Evolutionary conservation across 345 rosid genomes (phyloP), one percentile per base, ranked within the genome.

Genomic region (Schrenkiella parvula): DNA sequence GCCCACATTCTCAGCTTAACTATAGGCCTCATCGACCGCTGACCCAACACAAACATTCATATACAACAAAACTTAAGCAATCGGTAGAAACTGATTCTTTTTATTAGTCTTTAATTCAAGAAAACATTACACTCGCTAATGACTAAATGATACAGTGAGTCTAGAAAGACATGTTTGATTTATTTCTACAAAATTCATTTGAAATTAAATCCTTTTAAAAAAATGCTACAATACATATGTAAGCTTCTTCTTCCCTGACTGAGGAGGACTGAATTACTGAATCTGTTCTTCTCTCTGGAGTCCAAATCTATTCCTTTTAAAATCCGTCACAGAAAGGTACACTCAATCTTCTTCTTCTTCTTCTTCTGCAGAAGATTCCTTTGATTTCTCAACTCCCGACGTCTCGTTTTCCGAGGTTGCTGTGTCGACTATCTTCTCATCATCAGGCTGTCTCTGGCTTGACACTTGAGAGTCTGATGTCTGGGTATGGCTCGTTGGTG

Each of bases 291-390:
- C 63, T 19, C 39, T 42, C 31, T 14, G 15, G 31, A 8, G 12
- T 65, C 70, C 5, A n/a, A 9, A n/a, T 48, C 3, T 22, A 34
- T 22, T 35, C 58, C 35, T 38, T 13, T 13, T 15, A 7, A 44
- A 6, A 28, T 48, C 32, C n/a, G 69, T 19, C 11, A 6, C 38
- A 12, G 17, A 37, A 41, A 6, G 3, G 79, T 83, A 23, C 89
- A 86, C 90, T 62, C 53, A 25, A 15, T 64, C 42, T 53, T 28
- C 25, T 18, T 53, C 50, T 44, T 52, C 28, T 82, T 78, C 85
- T 79, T 83, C 78, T 63, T 84, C 87, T 73, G 43, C 62, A 29
- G 88, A 82, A 54, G 90, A 82, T 70, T 85, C 93, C 71, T 79
- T 83, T 18, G 84, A 55, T 72, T 84, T 82, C 68, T 89, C 92